These are phyloP conservation scores for Raddia guianensis DNA, from an alignment of 176 grass and related monocot genomes.

Conservation along the genomic window DNA sequence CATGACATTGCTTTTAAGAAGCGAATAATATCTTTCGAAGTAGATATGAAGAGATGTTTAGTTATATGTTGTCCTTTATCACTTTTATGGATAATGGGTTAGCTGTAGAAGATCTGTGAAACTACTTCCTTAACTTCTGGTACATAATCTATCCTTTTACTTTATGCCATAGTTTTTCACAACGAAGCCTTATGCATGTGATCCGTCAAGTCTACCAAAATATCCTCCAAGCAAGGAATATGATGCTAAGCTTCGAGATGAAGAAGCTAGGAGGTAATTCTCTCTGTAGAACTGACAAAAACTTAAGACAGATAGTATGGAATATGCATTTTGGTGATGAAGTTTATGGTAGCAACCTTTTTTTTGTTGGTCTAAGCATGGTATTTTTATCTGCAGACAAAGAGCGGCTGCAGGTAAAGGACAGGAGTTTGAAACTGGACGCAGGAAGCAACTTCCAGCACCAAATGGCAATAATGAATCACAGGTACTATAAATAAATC, in stretches of 20 bases:
- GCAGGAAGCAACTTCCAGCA: constrained; percentile 73
- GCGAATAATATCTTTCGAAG: constrained; percentile 17
- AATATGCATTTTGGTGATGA: constrained; percentile 6
- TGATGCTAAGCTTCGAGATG: constrained; percentile 93
- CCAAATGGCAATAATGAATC: constrained; percentile 65
- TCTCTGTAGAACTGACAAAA: neutral
- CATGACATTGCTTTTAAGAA: constrained; percentile 6
- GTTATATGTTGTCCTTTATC: neutral
- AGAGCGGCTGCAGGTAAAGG: constrained; percentile 76
- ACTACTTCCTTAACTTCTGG: constrained; percentile 6
- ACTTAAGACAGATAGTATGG: neutral
- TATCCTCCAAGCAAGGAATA: constrained; percentile 99
- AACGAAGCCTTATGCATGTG: constrained; percentile 85
- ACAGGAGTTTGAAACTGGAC: constrained; percentile 64
- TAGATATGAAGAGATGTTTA: constrained; percentile 6
- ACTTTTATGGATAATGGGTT: neutral
- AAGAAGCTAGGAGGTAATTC: constrained; percentile 83
- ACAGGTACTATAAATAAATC: constrained; percentile 58
- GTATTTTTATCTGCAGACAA: constrained; percentile 55
- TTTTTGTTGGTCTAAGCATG: neutral
- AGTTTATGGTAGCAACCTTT: neutral
- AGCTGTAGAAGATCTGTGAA: constrained; percentile 19
- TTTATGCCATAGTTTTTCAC: constrained; percentile 53
- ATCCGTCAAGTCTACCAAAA: constrained; percentile 90
- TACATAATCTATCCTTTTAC: constrained; percentile 28